Evolutionary conservation across 768 basidiomycete species (phyloP).

Genomic region (Rhizopogon rudus): DNA sequence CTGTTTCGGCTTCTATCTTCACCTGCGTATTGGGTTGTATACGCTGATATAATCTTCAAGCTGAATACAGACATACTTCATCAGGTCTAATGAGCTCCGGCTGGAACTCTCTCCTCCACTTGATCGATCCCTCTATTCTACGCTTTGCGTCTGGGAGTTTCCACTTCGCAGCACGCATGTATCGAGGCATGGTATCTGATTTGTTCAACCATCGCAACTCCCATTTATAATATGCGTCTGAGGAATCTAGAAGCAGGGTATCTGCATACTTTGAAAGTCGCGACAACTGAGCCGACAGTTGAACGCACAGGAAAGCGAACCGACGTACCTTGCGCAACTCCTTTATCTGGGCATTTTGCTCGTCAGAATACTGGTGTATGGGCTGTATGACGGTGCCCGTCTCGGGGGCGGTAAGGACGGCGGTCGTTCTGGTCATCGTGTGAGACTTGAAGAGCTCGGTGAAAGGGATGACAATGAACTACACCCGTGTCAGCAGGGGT

Average conservation of each 20-base stretch:
- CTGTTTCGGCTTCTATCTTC: slow-evolving; percentile 75
- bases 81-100: slow-evolving; percentile 82
- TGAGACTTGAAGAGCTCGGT: background rate
- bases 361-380: slow-evolving; percentile 54
- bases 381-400: slow-evolving; percentile 50
- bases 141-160: slow-evolving; percentile 70
- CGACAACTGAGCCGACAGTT: background rate
- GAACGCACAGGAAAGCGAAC: background rate
- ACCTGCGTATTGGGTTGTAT: slow-evolving; percentile 31
- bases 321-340: slow-evolving; percentile 54
- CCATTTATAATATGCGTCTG: slow-evolving; percentile 73
- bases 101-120: slow-evolving; percentile 82
- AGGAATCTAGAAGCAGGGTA: slow-evolving; percentile 54
- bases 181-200: slow-evolving; percentile 62
- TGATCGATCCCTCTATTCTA: slow-evolving; percentile 71
- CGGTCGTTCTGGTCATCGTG: slow-evolving; percentile 36
- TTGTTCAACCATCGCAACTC: slow-evolving; percentile 71
- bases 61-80: slow-evolving; percentile 37
- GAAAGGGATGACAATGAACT: background rate
- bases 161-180: slow-evolving; percentile 87
- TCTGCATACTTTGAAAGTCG: slow-evolving; percentile 51
- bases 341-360: slow-evolving; percentile 55
- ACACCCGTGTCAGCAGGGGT: background rate
- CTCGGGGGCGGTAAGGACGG: slow-evolving; percentile 53
- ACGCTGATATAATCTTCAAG: background rate